Evolutionary conservation across 352 stramenopile genomes (phyloP).

Genomic region (Vaucheria bursata): DNA sequence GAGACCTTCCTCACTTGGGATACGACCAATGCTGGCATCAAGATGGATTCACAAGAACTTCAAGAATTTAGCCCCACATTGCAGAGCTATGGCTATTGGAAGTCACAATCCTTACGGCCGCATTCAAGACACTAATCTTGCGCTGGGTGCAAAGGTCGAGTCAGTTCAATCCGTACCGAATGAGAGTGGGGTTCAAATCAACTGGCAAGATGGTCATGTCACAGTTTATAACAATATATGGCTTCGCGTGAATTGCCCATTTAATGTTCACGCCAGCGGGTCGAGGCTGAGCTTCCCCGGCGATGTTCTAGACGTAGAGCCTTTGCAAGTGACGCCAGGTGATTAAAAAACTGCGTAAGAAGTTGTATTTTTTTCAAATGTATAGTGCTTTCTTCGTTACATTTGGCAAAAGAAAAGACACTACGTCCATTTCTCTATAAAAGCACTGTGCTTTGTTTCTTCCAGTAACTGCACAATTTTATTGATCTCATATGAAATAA

Average conservation of each 20-base stretch:
- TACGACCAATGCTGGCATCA: no score
- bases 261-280: constrained; percentile 27
- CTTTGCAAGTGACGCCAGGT: constrained; percentile 6
- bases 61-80: no score
- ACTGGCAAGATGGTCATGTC: constrained; percentile 39
- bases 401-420: no score
- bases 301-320: constrained; percentile 15
- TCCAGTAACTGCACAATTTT: no score
- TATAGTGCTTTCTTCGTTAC: no score
- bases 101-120: neutral
- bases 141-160: constrained; percentile 1
- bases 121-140: neutral
- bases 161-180: neutral
- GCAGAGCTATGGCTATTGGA: neutral
- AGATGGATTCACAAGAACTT: no score
- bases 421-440: no score
- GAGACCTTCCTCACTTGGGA: no score
- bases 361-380: no score
- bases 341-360: no score
- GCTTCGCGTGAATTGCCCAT: constrained; percentile 39
- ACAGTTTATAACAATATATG: constrained; percentile 31
- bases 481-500: no score
- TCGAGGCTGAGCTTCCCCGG: constrained; percentile 16
- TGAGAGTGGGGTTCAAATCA: constrained; percentile 9
- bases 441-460: no score